Evolutionary conservation across 2,329 filamentous ascomycete genomes (phyloP), one percentile per base, ranked within the genome.

Genomic region (Venturia pyrina): DNA sequence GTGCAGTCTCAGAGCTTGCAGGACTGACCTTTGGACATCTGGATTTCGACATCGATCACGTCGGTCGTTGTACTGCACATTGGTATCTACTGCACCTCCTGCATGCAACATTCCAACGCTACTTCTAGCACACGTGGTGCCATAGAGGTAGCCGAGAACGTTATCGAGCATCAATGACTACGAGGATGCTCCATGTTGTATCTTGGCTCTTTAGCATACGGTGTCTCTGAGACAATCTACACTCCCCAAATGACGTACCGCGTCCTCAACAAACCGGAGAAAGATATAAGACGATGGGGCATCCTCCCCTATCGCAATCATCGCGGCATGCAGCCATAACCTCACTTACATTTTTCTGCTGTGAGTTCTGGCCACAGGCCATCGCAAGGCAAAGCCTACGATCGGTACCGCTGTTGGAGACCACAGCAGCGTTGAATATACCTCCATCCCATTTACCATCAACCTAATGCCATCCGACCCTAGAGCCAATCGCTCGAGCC

Each of bases 351-450:
- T 15, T 28, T 32, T 41, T 62, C 40, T 62, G 60, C 53, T 37
- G 53, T 59, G 53, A 59, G 60, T 44, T 44, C 34, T 28, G 46
- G 62, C 62, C 62, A 64, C 62, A 64, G 62, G 43, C 62, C 62
- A 46, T 64, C 62, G 62, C 40, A 10, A 46, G 62, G 43, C 34
- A 37, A 44, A 50, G 62, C 62, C 62, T 64, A 40, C 44, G 62
- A 64, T 64, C 24, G 62, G 62, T 64, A 32, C 62, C 43, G 46
- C 62, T 64, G 62, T 53, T 64, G 62, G 62, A 50, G n/a, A 64
- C 43, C 34, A 34, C 34, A 46, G 40, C 40, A 62, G 60, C 21
- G 60, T 44, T 43, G 53, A 59, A 34, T 11, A n/a, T 24, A 32
- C n/a, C 6, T 37, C 37, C 7, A 17, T 5, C 28, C 6, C 5